These are phyloP conservation scores for Diutina catenulata DNA, from an alignment of 1,139 yeast species.

Conservation along the genomic window DNA sequence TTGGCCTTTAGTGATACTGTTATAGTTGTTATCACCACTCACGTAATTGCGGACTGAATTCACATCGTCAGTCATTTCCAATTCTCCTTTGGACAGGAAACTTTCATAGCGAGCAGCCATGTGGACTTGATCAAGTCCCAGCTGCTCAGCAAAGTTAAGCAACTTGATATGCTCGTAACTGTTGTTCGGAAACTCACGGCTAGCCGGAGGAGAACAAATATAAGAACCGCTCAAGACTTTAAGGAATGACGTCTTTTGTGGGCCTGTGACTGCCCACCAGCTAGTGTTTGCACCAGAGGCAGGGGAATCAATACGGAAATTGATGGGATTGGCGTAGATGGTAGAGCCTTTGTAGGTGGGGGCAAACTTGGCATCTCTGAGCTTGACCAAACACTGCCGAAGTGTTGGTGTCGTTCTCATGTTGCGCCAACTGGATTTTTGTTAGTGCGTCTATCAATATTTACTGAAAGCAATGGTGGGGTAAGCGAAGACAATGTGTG, in stretches of 20 bases:
- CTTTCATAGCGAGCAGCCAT: conserved; percentile 83
- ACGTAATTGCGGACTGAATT: conserved; percentile 56
- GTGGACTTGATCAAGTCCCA: conserved; percentile 59
- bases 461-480: too few relatives aligned
- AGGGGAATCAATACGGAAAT: conserved; percentile 14
- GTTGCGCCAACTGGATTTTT: too few relatives aligned
- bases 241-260: conserved; percentile 22
- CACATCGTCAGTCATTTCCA: conserved; percentile 58
- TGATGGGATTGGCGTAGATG: conserved; percentile 17
- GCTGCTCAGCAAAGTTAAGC: conserved; percentile 49
- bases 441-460: too few relatives aligned
- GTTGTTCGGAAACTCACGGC: conserved; percentile 42
- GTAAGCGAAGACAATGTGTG: too few relatives aligned
- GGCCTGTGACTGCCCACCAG: conserved; percentile 26
- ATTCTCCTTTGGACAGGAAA: conserved; percentile 42
- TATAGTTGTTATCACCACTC: conserved; percentile 38
- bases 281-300: conserved; percentile 13
- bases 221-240: conserved; percentile 24
- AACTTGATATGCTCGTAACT: conserved; percentile 22
- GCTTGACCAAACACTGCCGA: conserved; percentile 9
- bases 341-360: conserved; percentile 7
- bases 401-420: conserved; percentile 5
- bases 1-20: conserved; percentile 12
- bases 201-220: conserved; percentile 39
- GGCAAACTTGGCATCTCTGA: conserved; percentile 13